Percentiles rank a stretch among this genome's conserved stretches.
phyloP scores from a whole-genome alignment of 768 basidiomycete species.

The Suillus subaureus region DNA sequence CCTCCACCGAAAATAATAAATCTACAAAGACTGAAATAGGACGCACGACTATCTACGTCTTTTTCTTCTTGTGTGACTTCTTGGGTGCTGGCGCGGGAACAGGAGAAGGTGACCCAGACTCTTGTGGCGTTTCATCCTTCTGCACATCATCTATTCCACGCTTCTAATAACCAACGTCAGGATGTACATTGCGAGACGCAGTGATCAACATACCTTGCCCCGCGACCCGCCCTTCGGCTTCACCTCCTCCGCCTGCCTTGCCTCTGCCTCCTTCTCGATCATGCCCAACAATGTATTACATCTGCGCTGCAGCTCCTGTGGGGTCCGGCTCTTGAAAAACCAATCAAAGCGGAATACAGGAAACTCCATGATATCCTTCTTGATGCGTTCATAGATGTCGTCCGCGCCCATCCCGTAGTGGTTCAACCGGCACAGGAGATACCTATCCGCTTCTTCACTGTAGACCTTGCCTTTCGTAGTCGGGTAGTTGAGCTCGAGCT shows the following conservation, averaged over 20 bases:
- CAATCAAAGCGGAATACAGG: constrained; percentile 97
- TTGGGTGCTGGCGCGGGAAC: constrained; percentile 51
- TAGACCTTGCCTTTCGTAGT: constrained; percentile 97
- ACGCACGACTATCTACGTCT: constrained; percentile 40
- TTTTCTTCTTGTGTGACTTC: constrained; percentile 70
- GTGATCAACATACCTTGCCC: constrained; percentile 56
- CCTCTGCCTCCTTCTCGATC: constrained; percentile 89
- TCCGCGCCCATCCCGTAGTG: constrained; percentile 89
- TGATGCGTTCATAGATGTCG: constrained; percentile 93
- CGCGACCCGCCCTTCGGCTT: constrained; percentile 58
- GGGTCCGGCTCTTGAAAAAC: constrained; percentile 95
- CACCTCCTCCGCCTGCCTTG: constrained; percentile 65
- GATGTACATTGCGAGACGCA: constrained; percentile 4
- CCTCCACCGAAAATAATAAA: background rate
- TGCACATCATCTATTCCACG: constrained; percentile 71
- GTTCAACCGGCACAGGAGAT: constrained; percentile 85
- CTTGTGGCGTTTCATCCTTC: constrained; percentile 47
- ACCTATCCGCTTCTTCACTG: constrained; percentile 95
- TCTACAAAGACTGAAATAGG: constrained; percentile 2
- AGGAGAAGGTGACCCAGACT: constrained; percentile 67
- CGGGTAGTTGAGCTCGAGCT: constrained; percentile 93
- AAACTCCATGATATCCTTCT: constrained; percentile 95
- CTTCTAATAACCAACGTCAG: constrained; percentile 47
- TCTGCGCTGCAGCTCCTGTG: constrained; percentile 84
- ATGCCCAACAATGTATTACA: constrained; percentile 87